Evolutionary conservation across 169 alveolate species (phyloP).

Genomic region (Plasmodium adleri): DNA sequence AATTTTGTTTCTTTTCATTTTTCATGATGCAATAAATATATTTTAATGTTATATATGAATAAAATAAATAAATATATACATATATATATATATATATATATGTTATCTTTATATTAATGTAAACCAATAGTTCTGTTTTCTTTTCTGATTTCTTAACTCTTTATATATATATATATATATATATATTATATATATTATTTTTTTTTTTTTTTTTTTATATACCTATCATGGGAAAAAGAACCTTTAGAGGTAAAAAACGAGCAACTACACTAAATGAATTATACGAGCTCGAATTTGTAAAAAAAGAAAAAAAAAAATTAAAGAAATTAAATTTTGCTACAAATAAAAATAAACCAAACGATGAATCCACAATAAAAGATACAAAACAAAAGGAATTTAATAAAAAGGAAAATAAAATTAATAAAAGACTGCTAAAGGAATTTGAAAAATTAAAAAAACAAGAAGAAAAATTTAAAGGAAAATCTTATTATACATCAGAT

Average conservation of each 20-base stretch:
- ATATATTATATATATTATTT: background rate
- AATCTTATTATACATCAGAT: background rate
- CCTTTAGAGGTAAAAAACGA: background rate
- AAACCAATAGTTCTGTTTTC: background rate
- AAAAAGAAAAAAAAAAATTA: constrained; percentile 69
- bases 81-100: too few relatives aligned
- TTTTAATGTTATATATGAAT: too few relatives aligned
- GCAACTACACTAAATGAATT: constrained; percentile 61
- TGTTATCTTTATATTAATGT: too few relatives aligned
- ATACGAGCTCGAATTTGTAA: constrained; percentile 76
- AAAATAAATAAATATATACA: too few relatives aligned
- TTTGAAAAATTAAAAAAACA: constrained; percentile 21
- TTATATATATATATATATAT: background rate
- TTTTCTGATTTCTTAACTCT: background rate
- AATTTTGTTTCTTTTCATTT: too few relatives aligned
- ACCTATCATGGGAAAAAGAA: constrained; percentile 1
- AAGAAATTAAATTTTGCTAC: constrained; percentile 31
- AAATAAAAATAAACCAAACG: constrained; percentile 15
- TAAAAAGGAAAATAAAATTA: constrained; percentile 26
- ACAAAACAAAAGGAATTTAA: background rate
- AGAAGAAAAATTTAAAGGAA: background rate
- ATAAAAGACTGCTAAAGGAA: constrained; percentile 4
- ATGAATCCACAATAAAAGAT: background rate
- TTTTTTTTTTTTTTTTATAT: background rate
- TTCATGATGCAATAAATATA: too few relatives aligned